These are phyloP conservation scores for Tulasnella sp. DNA, from an alignment of 768 basidiomycete species.

Conservation along the genomic window DNA sequence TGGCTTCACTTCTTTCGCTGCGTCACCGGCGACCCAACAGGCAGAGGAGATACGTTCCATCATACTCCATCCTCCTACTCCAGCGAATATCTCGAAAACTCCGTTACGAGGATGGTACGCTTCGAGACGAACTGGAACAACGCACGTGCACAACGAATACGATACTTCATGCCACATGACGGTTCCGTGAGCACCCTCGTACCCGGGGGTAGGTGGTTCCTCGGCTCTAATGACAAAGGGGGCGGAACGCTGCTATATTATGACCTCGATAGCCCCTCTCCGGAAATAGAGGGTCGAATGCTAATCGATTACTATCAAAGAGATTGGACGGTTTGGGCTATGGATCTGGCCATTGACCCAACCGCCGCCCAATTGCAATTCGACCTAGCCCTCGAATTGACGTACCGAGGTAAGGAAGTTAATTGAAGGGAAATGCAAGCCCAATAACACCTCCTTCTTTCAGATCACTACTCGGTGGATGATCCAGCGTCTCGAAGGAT, in stretches of 20 bases:
- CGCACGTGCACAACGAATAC: background rate
- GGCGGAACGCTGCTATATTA: background rate
- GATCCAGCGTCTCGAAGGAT: background rate
- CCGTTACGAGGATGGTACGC: background rate
- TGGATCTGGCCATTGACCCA: background rate
- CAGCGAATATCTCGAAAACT: background rate
- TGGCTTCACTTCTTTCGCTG: background rate
- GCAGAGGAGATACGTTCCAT: background rate
- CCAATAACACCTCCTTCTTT: background rate
- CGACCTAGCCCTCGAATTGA: constrained; percentile 1
- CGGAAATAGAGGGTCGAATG: background rate
- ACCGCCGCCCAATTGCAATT: background rate
- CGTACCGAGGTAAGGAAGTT: background rate
- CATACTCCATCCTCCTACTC: background rate
- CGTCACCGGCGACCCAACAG: background rate
- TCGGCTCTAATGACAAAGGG: background rate
- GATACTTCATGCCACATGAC: background rate
- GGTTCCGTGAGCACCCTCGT: background rate
- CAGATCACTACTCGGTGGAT: background rate
- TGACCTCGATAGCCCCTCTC: background rate
- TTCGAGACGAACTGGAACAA: background rate
- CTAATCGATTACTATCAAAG: background rate
- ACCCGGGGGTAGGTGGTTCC: background rate
- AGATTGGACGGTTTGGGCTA: background rate
- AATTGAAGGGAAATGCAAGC: background rate